A percentile compares a stretch with the other conserved stretches of the same genome.
These are phyloP conservation scores for Aspergillus tamarii DNA, from an alignment of 2,329 filamentous ascomycete genomes.

Conservation along the genomic window DNA sequence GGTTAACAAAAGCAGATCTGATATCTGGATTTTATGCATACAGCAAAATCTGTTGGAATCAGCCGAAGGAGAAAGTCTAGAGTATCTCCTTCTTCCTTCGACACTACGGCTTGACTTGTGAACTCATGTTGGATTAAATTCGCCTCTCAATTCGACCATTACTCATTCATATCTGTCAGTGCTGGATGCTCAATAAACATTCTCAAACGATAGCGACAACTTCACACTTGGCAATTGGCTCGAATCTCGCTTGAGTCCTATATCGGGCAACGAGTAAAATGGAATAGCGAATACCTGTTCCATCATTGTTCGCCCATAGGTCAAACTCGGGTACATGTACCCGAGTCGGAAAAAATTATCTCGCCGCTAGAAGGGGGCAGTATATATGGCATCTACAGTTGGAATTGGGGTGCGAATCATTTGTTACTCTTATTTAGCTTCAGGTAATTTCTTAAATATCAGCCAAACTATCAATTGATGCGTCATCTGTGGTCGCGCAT, in stretches of 20 bases:
- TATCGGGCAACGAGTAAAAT: neutral
- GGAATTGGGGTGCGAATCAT: neutral
- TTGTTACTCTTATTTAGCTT: neutral
- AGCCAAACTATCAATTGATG: neutral
- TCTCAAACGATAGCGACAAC: neutral
- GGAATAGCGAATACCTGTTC: no score
- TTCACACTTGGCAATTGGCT: neutral
- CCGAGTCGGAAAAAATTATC: slow-evolving; percentile 2
- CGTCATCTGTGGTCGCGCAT: neutral
- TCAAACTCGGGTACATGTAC: slow-evolving; percentile 8
- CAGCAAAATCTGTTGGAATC: neutral
- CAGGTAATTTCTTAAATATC: neutral
- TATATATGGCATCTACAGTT: neutral
- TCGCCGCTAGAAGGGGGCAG: neutral
- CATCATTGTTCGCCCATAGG: neutral
- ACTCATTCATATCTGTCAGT: neutral
- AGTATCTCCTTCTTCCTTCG: neutral
- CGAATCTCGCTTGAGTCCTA: neutral
- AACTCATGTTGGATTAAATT: neutral
- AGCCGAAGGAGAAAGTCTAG: neutral
- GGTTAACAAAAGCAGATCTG: neutral
- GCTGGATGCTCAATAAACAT: neutral
- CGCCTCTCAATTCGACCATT: neutral
- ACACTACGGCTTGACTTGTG: neutral
- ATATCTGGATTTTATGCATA: neutral